Evolutionary conservation across 2,329 filamentous ascomycete genomes (phyloP), one percentile per base, ranked within the genome.

Genomic region (Cytospora piceicola): DNA sequence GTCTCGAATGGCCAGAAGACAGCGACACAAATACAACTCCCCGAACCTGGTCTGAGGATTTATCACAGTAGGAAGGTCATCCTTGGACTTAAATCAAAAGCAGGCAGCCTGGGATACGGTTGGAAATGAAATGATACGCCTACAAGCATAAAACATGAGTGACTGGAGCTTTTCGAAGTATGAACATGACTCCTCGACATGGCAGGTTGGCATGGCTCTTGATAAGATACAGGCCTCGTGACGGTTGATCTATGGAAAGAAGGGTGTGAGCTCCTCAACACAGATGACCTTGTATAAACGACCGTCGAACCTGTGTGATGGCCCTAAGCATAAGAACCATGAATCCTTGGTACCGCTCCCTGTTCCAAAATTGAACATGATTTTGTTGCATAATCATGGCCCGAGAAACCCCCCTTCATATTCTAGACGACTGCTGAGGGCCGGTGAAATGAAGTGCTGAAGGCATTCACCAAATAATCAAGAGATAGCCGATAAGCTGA

Each of bases 221-320:
- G 32, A 22, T 39, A 36, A 61, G 34, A 55, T 17, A 59, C 14
- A 8, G 27, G 29, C 53, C 61, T 27, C 53, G 39, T 57, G 60
- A 63, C 29, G 11, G 20, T 27, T 57, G 7, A 52, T 32, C 11
- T 52, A 42, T 63, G 15, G 15, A 57, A 36, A 39, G 53, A 57
- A 14, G 61, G 61, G 61, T 57, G 61, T 57, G 39, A 63, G 54
- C 29, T 32, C 6, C 29, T 34, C 7, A 4, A 29, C 30, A 57
- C 61, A 22, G 61, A 57, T 63, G 53, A 63, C 39, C 7, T 30
- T 39, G 11, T 2, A n/a, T 27, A 9, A 24, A 20, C 53, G n/a
- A 22, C 30, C 36, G 27, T 51, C 27, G 49, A 22, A 22, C 6
- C 15, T 51, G 20, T 46, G 61, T 53, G 22, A 24, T 22, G 34